Evolutionary conservation across 1,284 basidiomycete genomes (phyloP), one percentile per base, ranked within the genome.

Genomic region (Trichosporon ovoides): DNA sequence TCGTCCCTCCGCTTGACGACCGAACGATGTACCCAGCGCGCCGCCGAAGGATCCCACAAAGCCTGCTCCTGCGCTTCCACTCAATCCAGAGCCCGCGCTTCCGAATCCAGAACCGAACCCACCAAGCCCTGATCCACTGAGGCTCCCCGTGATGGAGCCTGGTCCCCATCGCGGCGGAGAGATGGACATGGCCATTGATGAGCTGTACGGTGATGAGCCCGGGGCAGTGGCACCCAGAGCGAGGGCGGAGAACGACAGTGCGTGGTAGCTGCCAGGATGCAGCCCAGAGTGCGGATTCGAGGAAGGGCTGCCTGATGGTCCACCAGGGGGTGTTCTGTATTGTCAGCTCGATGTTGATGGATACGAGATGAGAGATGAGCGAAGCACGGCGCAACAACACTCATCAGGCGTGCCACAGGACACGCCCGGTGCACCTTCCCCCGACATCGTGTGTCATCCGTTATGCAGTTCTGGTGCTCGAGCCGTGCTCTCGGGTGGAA

Each of bases 131-230:
- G 46, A 63, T 6, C 64, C 64, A 7, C 64, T 63, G 40, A 68
- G 62, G 22, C 62, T 64, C 24, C 61, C 43, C 13, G 43, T 14
- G 24, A 48, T 22, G 18, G 43, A 48, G 43, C 43, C 61, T 24
- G 65, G 58, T 4, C 55, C 65, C 74, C 74, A 76, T 37, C 69
- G 66, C 3, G 74, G 74, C 3, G 74, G 74, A 4, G 70, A 72
- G 18, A 76, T 70, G 54, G 68, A 71, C 72, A 76, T 76, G 14
- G 68, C 72, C 62, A 74, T 66, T 11, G 53, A 53, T n/a, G 54
- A 56, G 34, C 57, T 49, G 48, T 68, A 69, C 4, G 71, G 68
- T 1, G 66, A 64, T 7, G 65, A 63, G 4, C 66, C 61, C 1
- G 49, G 56, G 56, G 37, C 66, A 5, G 63, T 58, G 1, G 66